Percentiles rank a stretch among this genome's conserved stretches.
These are phyloP conservation scores for Solanum virginianum DNA, from an alignment of 257 asterid species.

Conservation along the genomic window DNA sequence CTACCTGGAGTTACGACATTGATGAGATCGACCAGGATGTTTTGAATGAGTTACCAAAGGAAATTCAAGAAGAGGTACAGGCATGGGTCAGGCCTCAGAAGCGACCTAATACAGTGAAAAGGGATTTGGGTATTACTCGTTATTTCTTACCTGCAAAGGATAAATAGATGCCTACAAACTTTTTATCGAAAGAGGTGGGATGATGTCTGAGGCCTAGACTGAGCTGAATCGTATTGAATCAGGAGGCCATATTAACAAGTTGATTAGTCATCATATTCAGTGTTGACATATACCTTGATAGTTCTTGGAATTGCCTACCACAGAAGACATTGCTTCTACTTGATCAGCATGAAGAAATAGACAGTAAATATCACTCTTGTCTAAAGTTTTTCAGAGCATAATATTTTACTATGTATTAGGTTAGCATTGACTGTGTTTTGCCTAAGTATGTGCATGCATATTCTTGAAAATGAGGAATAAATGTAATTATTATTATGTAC, in stretches of 20 bases:
- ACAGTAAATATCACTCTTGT: background rate
- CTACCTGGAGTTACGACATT: constrained; percentile 43
- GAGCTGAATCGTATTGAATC: background rate
- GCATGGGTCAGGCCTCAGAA: constrained; percentile 64
- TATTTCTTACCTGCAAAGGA: constrained; percentile 46
- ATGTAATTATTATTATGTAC: background rate
- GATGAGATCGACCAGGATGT: constrained; percentile 66
- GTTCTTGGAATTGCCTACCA: background rate
- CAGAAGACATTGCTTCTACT: background rate
- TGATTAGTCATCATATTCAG: background rate
- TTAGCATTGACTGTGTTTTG: background rate
- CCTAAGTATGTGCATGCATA: background rate
- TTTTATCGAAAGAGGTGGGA: background rate
- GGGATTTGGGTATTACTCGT: constrained; percentile 49
- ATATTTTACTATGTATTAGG: background rate
- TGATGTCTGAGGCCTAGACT: background rate
- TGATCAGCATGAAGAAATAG: background rate
- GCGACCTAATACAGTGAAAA: constrained; percentile 39
- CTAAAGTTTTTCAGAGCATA: background rate
- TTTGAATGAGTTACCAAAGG: constrained; percentile 58
- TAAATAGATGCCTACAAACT: background rate
- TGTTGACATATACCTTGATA: background rate
- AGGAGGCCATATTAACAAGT: background rate
- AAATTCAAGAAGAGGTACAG: constrained; percentile 73
- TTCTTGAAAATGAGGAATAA: background rate